Conservation (phyloP, 1,139 yeast species). For the Pneumocystis oryctolagi region DNA sequence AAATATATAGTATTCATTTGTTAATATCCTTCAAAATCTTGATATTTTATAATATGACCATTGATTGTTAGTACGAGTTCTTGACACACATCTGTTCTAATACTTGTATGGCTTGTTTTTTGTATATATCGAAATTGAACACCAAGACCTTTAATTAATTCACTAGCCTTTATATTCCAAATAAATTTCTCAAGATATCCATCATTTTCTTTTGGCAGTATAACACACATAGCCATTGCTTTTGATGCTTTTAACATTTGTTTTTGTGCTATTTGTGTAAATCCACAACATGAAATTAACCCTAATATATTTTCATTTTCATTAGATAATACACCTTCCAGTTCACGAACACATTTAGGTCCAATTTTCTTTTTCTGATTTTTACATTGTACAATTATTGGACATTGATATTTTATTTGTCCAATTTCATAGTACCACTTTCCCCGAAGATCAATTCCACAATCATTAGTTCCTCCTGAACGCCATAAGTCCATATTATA, state of each 20-base stretch:
- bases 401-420: background rate
- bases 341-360: constrained; percentile 14
- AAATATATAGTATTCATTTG: background rate
- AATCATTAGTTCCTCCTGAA: constrained; percentile 16
- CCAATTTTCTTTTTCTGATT: constrained; percentile 12
- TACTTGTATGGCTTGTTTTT: background rate
- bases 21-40: background rate
- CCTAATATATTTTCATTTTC: constrained; percentile 11
- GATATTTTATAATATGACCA: background rate
- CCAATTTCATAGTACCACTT: constrained; percentile 6
- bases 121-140: background rate
- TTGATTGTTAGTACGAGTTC: background rate
- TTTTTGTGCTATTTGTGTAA: constrained; percentile 10
- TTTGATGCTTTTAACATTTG: constrained; percentile 7
- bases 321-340: constrained; percentile 14
- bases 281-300: constrained; percentile 12
- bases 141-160: constrained; percentile 3
- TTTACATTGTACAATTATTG: constrained; percentile 17
- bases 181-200: constrained; percentile 12
- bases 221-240: constrained; percentile 11
- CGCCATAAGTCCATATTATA: constrained; percentile 12
- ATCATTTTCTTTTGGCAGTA: constrained; percentile 8
- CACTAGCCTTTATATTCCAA: constrained; percentile 14
- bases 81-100: background rate
- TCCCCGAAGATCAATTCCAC: constrained; percentile 17